Base-by-base conservation (phyloP, 1,139 yeast species). In the Saccharomyces hybrid region DNA sequence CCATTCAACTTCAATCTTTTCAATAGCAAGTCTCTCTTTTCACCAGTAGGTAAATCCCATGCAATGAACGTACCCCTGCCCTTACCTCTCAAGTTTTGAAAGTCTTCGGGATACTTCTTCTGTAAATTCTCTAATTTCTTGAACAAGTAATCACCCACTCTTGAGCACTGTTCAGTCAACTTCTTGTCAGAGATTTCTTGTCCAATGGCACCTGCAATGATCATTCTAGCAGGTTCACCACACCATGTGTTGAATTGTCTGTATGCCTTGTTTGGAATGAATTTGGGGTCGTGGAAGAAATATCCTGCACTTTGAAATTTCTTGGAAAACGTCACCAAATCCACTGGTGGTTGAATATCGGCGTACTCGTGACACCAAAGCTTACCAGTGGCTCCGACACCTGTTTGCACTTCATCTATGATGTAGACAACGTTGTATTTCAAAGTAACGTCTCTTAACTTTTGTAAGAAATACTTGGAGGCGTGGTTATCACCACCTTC, bases 161-260 rank as follows among this genome's bases (percentile, higher is more conserved):
- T 71, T 7, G 78, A 75, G 41, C 84, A 79, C 54, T 76, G 76
- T 9, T 71, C 70, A 50, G 81, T 77, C 62, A 85, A 75, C 57
- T 78, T 76, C 56, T 83, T 70, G 61, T 78, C 76, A 23, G 69
- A 66, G 54, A 84, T 76, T 66, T 84, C 86, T 64, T 81, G 75
- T 59, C 79, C 81, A 61, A 85, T 84, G 56, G 86, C 77, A 63
- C 80, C 81, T 48, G 88, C 86, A 59, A 83, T 72, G 54, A 82
- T 73, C 70, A 83, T 82, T 71, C 80, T 80, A 38, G 86, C 81
- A 67, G 90, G 88, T 68, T 85, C 90, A 65, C 90, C 91, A 73
- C 89, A 84, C 91, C 91, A 85, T 59, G 91, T 85, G 78, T 85
- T 85, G 75, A 85, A 85, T 70, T 84, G 90, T 73, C 90, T 80